Evolutionary conservation across 768 basidiomycete species (phyloP).

Genomic region (Leccinum variicolor): DNA sequence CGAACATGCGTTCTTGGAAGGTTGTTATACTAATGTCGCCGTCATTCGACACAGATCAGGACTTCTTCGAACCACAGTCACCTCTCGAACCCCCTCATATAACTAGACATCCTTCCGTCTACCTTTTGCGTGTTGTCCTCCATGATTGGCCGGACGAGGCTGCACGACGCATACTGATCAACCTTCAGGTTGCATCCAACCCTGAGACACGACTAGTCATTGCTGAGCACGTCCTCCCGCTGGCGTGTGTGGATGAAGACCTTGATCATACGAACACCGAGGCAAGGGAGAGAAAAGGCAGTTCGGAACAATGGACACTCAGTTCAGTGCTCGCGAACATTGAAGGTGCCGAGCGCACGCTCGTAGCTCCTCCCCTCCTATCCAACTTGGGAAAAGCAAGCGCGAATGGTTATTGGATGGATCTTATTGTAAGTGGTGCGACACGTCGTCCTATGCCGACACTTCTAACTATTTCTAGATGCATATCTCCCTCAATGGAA

Average conservation of each 20-base stretch:
- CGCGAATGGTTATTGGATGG: conserved; percentile 64
- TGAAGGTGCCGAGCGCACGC: conserved; percentile 49
- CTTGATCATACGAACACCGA: conserved; percentile 5
- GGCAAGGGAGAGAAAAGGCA: conserved; percentile 6
- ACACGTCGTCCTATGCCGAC: neutral
- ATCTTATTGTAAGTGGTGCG: conserved; percentile 50
- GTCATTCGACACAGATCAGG: conserved; percentile 46
- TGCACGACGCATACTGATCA: conserved; percentile 44
- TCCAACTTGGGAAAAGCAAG: conserved; percentile 73
- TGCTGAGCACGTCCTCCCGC: conserved; percentile 67
- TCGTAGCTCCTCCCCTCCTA: conserved; percentile 61
- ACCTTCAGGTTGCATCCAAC: conserved; percentile 38
- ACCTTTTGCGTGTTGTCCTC: conserved; percentile 64
- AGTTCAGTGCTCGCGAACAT: conserved; percentile 36
- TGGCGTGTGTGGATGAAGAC: conserved; percentile 59
- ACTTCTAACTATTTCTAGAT: conserved; percentile 41
- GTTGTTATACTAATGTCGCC: neutral
- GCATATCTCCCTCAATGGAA: conserved; percentile 64
- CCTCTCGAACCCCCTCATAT: conserved; percentile 27
- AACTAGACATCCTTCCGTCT: conserved; percentile 52
- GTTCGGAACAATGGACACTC: conserved; percentile 25
- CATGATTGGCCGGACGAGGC: conserved; percentile 77
- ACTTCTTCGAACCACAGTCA: conserved; percentile 70
- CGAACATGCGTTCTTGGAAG: neutral
- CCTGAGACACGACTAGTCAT: conserved; percentile 58